phyloP scores from a whole-genome alignment of 805 yeast genomes.

The Trichomonascus vanleenenianus region DNA sequence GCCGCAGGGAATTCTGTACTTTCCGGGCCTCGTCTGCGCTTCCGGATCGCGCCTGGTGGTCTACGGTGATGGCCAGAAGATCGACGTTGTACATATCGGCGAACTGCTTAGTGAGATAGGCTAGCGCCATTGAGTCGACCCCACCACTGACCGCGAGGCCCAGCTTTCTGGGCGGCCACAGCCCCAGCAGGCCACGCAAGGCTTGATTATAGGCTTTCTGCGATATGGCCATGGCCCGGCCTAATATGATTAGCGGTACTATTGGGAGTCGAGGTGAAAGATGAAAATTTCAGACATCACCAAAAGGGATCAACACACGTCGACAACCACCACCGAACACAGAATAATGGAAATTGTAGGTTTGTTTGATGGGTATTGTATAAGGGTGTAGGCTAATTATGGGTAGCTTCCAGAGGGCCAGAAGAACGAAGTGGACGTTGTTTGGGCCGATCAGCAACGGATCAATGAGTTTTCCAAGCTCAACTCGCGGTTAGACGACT shows the following conservation, averaged over 20 bases:
- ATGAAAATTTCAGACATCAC: not conserved
- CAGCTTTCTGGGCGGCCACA: conserved; percentile 17
- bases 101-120: conserved; percentile 40
- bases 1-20: conserved; percentile 27
- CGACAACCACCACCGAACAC: not conserved
- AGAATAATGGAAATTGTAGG: not conserved
- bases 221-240: no score
- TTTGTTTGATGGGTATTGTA: no score
- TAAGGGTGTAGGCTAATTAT: no score
- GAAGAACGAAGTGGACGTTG: conserved; percentile 40
- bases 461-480: conserved; percentile 85
- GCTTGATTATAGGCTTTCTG: no score
- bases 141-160: conserved; percentile 73
- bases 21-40: conserved; percentile 43
- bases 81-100: conserved; percentile 24
- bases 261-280: not conserved
- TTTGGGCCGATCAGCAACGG: conserved; percentile 79
- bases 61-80: conserved; percentile 51
- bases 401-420: conserved; percentile 17
- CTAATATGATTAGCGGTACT: no score
- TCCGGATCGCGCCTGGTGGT: conserved; percentile 49
- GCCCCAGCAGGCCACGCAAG: not conserved
- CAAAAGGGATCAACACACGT: not conserved
- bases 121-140: conserved; percentile 68
- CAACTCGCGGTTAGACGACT: conserved; percentile 59